Percentiles rank a stretch among this genome's conserved stretches.
These are phyloP conservation scores for Colletotrichum orbiculare DNA, from an alignment of 2,329 filamentous ascomycete species.

Conservation along the genomic window DNA sequence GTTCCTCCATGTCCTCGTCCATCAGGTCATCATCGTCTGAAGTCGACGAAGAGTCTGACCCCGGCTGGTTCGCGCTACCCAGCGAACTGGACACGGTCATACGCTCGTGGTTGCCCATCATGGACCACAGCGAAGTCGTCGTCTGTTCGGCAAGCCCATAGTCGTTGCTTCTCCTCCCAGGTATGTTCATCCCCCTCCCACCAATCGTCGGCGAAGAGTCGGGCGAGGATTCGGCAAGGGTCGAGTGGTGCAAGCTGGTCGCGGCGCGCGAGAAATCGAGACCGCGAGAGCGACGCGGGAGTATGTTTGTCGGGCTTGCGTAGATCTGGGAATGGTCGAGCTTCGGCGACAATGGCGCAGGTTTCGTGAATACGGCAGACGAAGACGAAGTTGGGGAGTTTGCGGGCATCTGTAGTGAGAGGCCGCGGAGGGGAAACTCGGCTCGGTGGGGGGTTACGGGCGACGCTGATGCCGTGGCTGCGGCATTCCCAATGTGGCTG, in stretches of 20 bases:
- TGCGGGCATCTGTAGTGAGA: conserved; percentile 77
- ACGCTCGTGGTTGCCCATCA: conserved; percentile 76
- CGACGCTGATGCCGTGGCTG: conserved; percentile 37
- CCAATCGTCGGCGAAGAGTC: conserved; percentile 90
- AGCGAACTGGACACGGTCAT: conserved; percentile 80
- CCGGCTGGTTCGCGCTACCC: conserved; percentile 78
- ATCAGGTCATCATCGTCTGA: conserved; percentile 77
- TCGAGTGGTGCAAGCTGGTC: conserved; percentile 95
- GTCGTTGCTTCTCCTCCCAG: conserved; percentile 60
- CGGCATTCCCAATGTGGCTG: conserved; percentile 60
- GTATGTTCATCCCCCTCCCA: conserved; percentile 72
- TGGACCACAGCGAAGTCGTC: conserved; percentile 77
- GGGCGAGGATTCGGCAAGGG: conserved; percentile 87
- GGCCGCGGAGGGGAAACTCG: conserved; percentile 69
- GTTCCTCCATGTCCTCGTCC: conserved; percentile 82
- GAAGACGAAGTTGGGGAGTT: conserved; percentile 48
- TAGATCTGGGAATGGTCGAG: conserved; percentile 87
- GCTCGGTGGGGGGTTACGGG: conserved; percentile 81
- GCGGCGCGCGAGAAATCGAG: conserved; percentile 94
- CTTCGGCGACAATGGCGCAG: conserved; percentile 84
- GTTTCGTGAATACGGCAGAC: conserved; percentile 55
- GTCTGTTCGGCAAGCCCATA: conserved; percentile 69
- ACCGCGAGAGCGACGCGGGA: conserved; percentile 89
- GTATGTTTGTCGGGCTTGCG: conserved; percentile 85
- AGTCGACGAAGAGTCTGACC: conserved; percentile 81